Percentiles rank a stretch among this genome's conserved stretches.
These are phyloP conservation scores for Coniophora puteana DNA, from an alignment of 1,284 basidiomycete species.

Conservation along the genomic window DNA sequence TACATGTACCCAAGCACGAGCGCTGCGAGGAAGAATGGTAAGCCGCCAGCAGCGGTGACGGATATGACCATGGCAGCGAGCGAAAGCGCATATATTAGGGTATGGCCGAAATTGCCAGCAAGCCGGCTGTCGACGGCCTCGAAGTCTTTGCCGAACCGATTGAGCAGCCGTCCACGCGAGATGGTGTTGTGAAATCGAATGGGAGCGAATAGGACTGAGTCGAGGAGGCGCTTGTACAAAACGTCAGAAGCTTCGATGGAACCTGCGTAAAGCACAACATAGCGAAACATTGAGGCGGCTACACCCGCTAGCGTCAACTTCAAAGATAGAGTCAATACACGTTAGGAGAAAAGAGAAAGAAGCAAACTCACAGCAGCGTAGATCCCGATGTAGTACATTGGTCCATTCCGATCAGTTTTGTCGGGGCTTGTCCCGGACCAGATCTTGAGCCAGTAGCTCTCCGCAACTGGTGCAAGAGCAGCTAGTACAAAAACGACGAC, in stretches of 20 bases:
- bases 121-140: conserved; percentile 85
- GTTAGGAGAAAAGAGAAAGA: neutral
- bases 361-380: conserved; percentile 58
- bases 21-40: conserved; percentile 65
- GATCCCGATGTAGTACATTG: conserved; percentile 73
- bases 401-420: conserved; percentile 38
- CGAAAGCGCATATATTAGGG: conserved; percentile 57
- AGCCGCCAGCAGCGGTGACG: conserved; percentile 80
- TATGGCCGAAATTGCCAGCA: conserved; percentile 84
- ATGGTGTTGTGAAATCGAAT: conserved; percentile 94
- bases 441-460: conserved; percentile 79
- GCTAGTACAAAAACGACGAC: conserved; percentile 54
- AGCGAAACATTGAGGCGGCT: conserved; percentile 54
- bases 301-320: conserved; percentile 41
- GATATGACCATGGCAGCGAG: conserved; percentile 68
- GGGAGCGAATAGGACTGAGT: conserved; percentile 85
- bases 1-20: conserved; percentile 62
- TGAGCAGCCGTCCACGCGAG: conserved; percentile 80
- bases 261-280: conserved; percentile 65
- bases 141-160: conserved; percentile 93
- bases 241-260: conserved; percentile 67
- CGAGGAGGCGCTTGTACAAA: conserved; percentile 78
- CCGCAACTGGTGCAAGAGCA: conserved; percentile 71
- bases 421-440: conserved; percentile 58
- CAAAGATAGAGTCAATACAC: conserved; percentile 8